phyloP scores from a whole-genome alignment of 2,329 filamentous ascomycete species.

The Drechslera avenae region DNA sequence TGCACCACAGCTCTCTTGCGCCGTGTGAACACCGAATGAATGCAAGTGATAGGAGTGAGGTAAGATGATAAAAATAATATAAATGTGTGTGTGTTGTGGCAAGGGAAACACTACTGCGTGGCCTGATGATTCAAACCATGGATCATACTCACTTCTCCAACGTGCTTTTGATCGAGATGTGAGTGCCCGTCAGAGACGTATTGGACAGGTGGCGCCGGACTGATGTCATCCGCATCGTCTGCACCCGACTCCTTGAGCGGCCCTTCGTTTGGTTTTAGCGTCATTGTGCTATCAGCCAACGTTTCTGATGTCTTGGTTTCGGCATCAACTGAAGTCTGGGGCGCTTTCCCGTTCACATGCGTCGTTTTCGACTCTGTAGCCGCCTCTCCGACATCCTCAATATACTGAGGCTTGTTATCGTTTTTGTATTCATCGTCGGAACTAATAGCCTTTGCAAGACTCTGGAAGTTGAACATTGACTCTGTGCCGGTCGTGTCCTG shows the following conservation, averaged over 20 bases:
- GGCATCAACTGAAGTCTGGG: not conserved
- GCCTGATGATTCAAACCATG: constrained; percentile 34
- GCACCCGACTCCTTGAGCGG: constrained; percentile 4
- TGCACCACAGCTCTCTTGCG: constrained; percentile 10
- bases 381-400: constrained; percentile 43
- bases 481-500: constrained; percentile 63
- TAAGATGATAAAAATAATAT: not conserved
- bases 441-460: constrained; percentile 82
- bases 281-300: constrained; percentile 36
- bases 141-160: constrained; percentile 40
- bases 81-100: not conserved
- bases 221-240: constrained; percentile 34
- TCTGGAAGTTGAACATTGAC: constrained; percentile 89
- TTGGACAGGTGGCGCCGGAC: constrained; percentile 31
- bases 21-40: constrained; percentile 21
- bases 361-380: constrained; percentile 9
- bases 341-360: constrained; percentile 7
- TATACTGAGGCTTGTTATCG: constrained; percentile 46
- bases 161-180: constrained; percentile 42
- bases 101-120: constrained; percentile 31
- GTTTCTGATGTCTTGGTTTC: constrained; percentile 16
- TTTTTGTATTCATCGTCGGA: constrained; percentile 59
- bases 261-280: constrained; percentile 30
- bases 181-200: constrained; percentile 23
- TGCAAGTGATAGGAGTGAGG: constrained; percentile 5